Conservation (phyloP, 2,329 filamentous ascomycete species). For the Colletotrichum liriopes region DNA sequence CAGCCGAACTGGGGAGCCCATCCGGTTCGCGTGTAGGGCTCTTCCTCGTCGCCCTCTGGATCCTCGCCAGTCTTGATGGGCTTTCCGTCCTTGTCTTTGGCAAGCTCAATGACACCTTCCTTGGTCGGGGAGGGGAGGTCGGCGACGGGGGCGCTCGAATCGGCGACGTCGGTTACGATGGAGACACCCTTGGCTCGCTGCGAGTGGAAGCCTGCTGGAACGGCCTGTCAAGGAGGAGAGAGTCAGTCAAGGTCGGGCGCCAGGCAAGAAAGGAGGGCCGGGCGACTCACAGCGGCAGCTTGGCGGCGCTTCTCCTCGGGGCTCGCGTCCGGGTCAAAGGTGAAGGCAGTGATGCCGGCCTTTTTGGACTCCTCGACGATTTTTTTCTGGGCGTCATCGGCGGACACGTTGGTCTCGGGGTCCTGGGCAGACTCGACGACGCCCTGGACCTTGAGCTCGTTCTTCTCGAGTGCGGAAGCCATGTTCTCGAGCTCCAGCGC, state of each 20-base stretch:
- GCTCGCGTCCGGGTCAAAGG: constrained; percentile 89
- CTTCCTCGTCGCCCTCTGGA: constrained; percentile 69
- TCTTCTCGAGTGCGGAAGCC: constrained; percentile 51
- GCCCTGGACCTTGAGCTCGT: constrained; percentile 86
- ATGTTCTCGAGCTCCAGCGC: constrained; percentile 45
- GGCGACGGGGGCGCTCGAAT: constrained; percentile 78
- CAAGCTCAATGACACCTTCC: constrained; percentile 74
- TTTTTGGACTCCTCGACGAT: constrained; percentile 84
- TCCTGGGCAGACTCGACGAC: constrained; percentile 83
- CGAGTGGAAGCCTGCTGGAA: constrained; percentile 76
- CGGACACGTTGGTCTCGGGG: constrained; percentile 76
- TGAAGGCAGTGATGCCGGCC: constrained; percentile 84
- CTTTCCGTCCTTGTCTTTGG: constrained; percentile 66
- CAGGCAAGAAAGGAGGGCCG: background rate
- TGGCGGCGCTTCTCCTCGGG: constrained; percentile 88
- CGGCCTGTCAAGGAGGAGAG: constrained; percentile 60
- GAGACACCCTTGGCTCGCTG: constrained; percentile 75
- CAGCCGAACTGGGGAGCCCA: constrained; percentile 92
- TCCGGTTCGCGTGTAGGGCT: constrained; percentile 72
- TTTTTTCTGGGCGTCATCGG: constrained; percentile 80
- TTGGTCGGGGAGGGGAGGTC: constrained; percentile 84
- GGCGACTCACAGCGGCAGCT: constrained; percentile 77
- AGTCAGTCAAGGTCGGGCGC: constrained; percentile 35
- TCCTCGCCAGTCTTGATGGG: constrained; percentile 65
- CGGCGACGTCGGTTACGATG: constrained; percentile 81